A percentile compares a stretch with the other conserved stretches of the same genome.
Conservation (phyloP, 345 rosid genomes). For the Arabis hirsuta region DNA sequence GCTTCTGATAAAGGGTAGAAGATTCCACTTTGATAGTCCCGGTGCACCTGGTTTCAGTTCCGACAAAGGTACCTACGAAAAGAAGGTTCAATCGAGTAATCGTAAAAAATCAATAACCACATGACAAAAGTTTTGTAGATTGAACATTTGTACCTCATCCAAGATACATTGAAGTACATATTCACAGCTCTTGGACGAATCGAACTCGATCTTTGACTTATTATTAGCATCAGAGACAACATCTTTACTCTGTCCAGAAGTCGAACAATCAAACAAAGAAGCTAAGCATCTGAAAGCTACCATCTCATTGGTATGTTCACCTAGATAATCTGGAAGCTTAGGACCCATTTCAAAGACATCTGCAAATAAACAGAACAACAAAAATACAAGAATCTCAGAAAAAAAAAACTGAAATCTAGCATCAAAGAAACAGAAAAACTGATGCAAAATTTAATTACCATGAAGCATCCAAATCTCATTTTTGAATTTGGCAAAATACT, state of each 20-base stretch:
- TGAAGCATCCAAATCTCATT: conserved; percentile 40
- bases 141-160: conserved; percentile 39
- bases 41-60: conserved; percentile 43
- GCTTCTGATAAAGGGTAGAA: conserved; percentile 32
- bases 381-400: not conserved
- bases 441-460: conserved; percentile 26
- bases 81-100: not conserved
- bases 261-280: conserved; percentile 30
- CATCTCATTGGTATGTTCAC: conserved; percentile 40
- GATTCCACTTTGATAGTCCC: conserved; percentile 42
- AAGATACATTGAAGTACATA: conserved; percentile 42
- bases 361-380: not conserved
- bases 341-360: conserved; percentile 44
- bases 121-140: not conserved
- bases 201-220: conserved; percentile 37
- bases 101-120: not conserved
- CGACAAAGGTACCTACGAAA: conserved; percentile 33
- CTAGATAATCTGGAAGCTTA: conserved; percentile 42
- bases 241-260: not conserved
- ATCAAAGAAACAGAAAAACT: not conserved
- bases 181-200: conserved; percentile 34
- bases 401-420: not conserved
- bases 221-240: conserved; percentile 25
- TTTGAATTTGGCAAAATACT: conserved; percentile 42
- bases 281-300: conserved; percentile 46